A percentile compares a stretch with the other conserved stretches of the same genome.
These are phyloP conservation scores for Kitagawia praeruptora DNA, from an alignment of 129 eudicot species.

Conservation along the genomic window DNA sequence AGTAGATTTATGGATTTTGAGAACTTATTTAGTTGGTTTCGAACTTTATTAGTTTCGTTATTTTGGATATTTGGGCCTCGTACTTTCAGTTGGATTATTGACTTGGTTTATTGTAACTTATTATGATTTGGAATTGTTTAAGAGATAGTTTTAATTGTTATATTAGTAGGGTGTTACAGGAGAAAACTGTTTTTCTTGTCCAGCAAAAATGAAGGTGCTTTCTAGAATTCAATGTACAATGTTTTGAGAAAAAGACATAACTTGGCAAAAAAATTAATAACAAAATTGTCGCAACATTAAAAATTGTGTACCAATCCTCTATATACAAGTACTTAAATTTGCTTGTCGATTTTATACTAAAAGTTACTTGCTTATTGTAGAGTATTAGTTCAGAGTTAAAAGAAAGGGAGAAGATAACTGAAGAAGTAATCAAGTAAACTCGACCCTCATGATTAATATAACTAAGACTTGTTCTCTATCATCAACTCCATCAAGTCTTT, in stretches of 20 bases:
- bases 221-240: background rate
- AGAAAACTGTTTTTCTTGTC: background rate
- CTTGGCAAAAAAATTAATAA: background rate
- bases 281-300: too few species aligned
- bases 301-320: background rate
- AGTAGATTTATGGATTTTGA: too few species aligned
- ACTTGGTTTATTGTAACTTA: too few species aligned
- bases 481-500: constrained; percentile 12
- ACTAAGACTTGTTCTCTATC: background rate
- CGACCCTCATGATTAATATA: constrained; percentile 12
- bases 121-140: too few species aligned
- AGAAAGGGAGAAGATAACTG: background rate
- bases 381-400: background rate
- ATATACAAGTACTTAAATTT: background rate
- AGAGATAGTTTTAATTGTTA: too few species aligned
- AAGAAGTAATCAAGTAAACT: background rate
- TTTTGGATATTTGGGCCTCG: too few species aligned
- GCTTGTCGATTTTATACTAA: background rate
- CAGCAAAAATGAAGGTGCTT: background rate
- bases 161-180: too few species aligned
- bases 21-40: too few species aligned
- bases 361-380: background rate
- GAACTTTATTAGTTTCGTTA: too few species aligned
- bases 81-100: too few species aligned
- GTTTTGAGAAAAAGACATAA: background rate